Evolutionary conservation across 306 rosid species (phyloP), one percentile per base, ranked within the genome.

Genomic region (Quercus mongolica): DNA sequence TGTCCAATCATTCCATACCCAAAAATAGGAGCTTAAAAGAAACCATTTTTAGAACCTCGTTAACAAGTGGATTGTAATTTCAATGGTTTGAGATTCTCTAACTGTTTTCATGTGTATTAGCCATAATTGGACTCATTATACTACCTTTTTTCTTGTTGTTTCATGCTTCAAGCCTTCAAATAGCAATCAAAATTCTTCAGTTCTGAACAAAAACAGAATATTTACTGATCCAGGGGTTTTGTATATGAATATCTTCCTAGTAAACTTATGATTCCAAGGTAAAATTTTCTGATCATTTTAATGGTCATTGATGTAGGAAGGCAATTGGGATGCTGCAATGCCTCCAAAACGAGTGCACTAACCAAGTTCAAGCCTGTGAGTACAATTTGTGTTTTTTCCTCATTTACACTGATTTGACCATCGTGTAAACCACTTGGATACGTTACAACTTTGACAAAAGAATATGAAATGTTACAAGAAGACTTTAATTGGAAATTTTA

Each of bases 301-400:
- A 38, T 31, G 59, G 44, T 71, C 65, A 67, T 69, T n/a, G 56
- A 57, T 10, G 1, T 73, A 81, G 88, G 46, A 75, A 58, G 54
- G 81, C 74, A 51, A 56, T 18, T 35, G 88, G 51, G 17, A n/a
- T 76, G 73, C 19, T 80, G 78, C 41, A 57, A 51, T 84, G 88
- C 80, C 85, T 84, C 65, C 79, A 69, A 35, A 64, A 56, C 26
- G 13, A 69, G 54, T 84, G 88, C 73, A 31, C 54, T 51, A 81
- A 41, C 44, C 49, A 84, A 69, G 23, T 56, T 68, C 74, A 77
- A 69, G 46, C 78, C 23, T 58, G 88, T 84, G 70, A 80, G 88
- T 31, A 25, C 46, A 78, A 5, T 5, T 74, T 19, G 14, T 49
- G 14, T 57, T 57, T n/a, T 69, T 38, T 41, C 7, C 21, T 38